Evolutionary conservation across 2,329 filamentous ascomycete genomes (phyloP).

Genomic region (Elsinoe australis): DNA sequence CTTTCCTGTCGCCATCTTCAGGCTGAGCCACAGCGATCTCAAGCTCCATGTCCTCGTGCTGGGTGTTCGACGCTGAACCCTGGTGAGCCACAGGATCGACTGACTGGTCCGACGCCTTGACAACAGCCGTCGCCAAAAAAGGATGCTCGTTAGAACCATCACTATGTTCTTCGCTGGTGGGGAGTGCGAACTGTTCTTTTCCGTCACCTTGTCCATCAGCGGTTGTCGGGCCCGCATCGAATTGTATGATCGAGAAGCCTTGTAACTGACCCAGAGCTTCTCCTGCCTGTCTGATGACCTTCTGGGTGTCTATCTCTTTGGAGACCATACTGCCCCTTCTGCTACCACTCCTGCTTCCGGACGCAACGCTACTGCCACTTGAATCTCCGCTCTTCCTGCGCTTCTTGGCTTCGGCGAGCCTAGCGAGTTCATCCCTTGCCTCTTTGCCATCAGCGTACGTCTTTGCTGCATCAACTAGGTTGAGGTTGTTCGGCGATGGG

Average conservation of each 20-base stretch:
- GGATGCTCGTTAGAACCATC: too few relatives aligned
- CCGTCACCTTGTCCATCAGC: too few relatives aligned
- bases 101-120: too few relatives aligned
- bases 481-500: not conserved
- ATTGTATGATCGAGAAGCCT: too few relatives aligned
- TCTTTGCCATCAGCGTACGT: not conserved
- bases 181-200: too few relatives aligned
- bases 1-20: not conserved
- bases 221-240: too few relatives aligned
- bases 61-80: too few relatives aligned
- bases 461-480: not conserved
- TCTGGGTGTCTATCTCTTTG: not conserved
- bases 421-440: not conserved
- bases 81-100: too few relatives aligned
- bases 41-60: not conserved
- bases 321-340: not conserved
- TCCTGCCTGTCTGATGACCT: not conserved
- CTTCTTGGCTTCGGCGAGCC: constrained; percentile 1
- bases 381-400: not conserved
- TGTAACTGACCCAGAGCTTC: too few relatives aligned
- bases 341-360: not conserved
- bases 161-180: too few relatives aligned
- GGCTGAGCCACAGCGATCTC: not conserved
- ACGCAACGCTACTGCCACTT: not conserved
- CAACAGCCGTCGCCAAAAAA: too few relatives aligned